Evolutionary conservation across 306 rosid species (phyloP), one percentile per base, ranked within the genome.

Genomic region (Echinosophora koreensis): DNA sequence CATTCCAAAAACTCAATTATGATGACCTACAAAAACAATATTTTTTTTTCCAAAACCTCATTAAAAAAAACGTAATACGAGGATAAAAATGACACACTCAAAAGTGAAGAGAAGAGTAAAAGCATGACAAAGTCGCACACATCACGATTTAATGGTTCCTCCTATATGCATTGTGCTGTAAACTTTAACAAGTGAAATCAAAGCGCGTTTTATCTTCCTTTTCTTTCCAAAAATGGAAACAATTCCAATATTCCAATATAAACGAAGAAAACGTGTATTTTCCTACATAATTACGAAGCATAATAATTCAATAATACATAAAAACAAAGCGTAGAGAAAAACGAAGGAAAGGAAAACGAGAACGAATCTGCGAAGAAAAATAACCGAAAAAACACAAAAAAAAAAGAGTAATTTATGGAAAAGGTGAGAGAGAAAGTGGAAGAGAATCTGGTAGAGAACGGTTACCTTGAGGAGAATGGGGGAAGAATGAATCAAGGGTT

Each of bases 351-450:
- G 74, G 65, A 35, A 56, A 80, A 80, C 59, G 55, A 57, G 79
- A 73, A 80, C 80, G 90, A 94, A 93, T 93, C 98, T 88, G 81
- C 74, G 61, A 50, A 59, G 42, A 77, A 78, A 78, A 37, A 55
- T 52, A 68, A 71, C n/a, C 17, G 30, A 63, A 61, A 78, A 77
- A 66, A 46, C 12, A 12, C 49, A 35, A 67, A 18, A 49, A 34
- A 3, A 4, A 27, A 22, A 17, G 6, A n/a, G 34, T 28, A 57
- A 50, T 7, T 34, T 14, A 65, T 0, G n/a, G 65, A 38, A 32
- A 49, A 73, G 69, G 18, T 28, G 71, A 57, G 35, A 13, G 51
- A 13, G 51, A 61, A 82, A 51, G 38, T 28, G 39, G 52, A 86
- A 86, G 77, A 67, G 77, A 81, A 80, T 72, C 82, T 69, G 42